Evolutionary conservation across 2,329 filamentous ascomycete genomes (phyloP), one percentile per base, ranked within the genome.

Genomic region (Aspergillus japonicus): DNA sequence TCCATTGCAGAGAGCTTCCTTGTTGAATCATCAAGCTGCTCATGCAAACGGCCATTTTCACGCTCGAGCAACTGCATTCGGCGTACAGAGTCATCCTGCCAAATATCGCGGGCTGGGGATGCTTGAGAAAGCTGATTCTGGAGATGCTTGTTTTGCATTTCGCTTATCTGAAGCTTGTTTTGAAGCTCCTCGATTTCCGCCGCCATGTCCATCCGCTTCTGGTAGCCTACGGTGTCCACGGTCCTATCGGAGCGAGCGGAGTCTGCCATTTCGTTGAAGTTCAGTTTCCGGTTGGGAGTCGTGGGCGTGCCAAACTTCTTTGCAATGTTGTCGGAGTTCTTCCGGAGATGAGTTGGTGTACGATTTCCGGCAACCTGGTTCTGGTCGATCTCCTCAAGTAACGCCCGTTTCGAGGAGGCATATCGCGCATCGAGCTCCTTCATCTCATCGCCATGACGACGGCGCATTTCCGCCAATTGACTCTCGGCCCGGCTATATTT

Each of bases 121-220:
- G 79, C 80, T 50, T 90, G 86, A 44, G 94, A 90, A 47, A 97
- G 80, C 72, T 97, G 92, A 71, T 87, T 92, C 72, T 96, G 91
- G 5, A 98, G 85, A 70, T 98, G 93, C 35, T 90, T 88, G 76
- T 96, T 97, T 68, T 96, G 91, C 91, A 98, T 96, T 75, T 97
- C 90, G 4, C 90, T 88, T 73, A 98, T 86, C 71, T 98, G 94
- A 54, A 98, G 84, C 73, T 96, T 92, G 73, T 96, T 97, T 73
- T 97, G 94, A 26, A 96, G 83, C 75, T 96, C 88, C 73, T 98
- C 94, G 12, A 97, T 82, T 69, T 98, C 93, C 3, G 91, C 86
- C 70, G 93, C 95, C 61, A 96, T 81, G 72, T 98, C 94, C 88
- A 96, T 94, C 44, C 89, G 88, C 70, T 89, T 92, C 78, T 95